Evolutionary conservation across 192 early-diverging fungal species (phyloP).

Genomic region (Physocladia obscura): DNA sequence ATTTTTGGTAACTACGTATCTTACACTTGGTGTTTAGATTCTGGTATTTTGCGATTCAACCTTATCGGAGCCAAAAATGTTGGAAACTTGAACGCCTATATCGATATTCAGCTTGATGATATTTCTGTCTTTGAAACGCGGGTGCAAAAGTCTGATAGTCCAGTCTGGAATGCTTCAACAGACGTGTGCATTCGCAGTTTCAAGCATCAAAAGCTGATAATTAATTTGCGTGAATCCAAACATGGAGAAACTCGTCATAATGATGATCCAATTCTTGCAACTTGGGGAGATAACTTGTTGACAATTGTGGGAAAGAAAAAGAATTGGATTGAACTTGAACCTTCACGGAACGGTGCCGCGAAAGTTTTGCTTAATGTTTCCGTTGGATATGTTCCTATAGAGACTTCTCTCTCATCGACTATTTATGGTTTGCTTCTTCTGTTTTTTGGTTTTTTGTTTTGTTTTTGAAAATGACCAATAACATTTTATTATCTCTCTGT

Average conservation of each 20-base stretch:
- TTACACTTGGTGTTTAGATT: slow-evolving; percentile 30
- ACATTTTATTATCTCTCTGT: not conserved
- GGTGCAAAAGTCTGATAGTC: slow-evolving; percentile 28
- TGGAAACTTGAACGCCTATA: slow-evolving; percentile 29
- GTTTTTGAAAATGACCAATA: too few species aligned
- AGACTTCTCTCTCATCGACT: slow-evolving; percentile 10
- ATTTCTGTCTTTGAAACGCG: slow-evolving; percentile 37
- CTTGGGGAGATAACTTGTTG: slow-evolving; percentile 40
- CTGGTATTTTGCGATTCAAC: slow-evolving; percentile 56
- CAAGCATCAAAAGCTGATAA: slow-evolving; percentile 2
- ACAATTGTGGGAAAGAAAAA: slow-evolving; percentile 34
- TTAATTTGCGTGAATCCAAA: not conserved
- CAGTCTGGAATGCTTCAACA: slow-evolving; percentile 36
- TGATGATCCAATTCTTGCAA: slow-evolving; percentile 36
- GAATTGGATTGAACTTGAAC: slow-evolving; percentile 2
- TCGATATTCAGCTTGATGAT: slow-evolving; percentile 50
- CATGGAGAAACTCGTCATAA: not conserved
- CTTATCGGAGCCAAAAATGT: slow-evolving; percentile 45
- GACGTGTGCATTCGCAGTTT: slow-evolving; percentile 32
- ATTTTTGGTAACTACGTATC: too few species aligned
- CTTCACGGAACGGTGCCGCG: not conserved
- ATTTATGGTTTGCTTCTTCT: too few species aligned
- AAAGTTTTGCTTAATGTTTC: not conserved
- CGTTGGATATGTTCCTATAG: slow-evolving; percentile 10
- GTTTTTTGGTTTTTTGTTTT: not conserved